A percentile compares a stretch with the other conserved stretches of the same genome.
Evolutionary conservation across 169 alveolate species (phyloP).

Genomic region (Theileria annulata): DNA sequence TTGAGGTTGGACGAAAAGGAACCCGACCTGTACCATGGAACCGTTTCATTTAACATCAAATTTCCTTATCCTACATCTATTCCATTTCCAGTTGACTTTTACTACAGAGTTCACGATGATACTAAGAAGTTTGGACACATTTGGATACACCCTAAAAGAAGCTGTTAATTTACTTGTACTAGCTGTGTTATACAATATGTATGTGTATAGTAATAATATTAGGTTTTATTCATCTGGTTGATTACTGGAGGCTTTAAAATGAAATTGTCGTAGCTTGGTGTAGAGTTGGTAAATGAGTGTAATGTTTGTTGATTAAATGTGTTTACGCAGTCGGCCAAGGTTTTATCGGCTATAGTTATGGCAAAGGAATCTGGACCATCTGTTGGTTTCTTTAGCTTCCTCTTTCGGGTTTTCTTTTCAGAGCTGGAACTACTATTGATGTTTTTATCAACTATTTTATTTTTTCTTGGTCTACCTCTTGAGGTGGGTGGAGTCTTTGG

Average conservation of each 20-base stretch:
- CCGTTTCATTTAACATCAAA: not conserved
- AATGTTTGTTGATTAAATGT: slow-evolving; percentile 3
- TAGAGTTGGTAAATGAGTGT: slow-evolving; percentile 1
- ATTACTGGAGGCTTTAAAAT: slow-evolving; percentile 6
- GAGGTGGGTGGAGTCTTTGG: not conserved
- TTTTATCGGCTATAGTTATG: not conserved
- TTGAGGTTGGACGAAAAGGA: not conserved
- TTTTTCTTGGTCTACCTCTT: not conserved
- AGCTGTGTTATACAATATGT: not conserved
- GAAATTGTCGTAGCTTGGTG: slow-evolving; percentile 12
- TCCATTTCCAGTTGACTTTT: slow-evolving; percentile 5
- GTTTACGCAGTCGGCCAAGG: slow-evolving; percentile 17
- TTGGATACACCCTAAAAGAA: slow-evolving; percentile 14
- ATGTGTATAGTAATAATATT: not conserved
- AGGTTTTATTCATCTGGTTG: not conserved
- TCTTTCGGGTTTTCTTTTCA: not conserved
- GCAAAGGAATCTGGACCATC: not conserved
- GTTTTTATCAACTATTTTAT: not conserved
- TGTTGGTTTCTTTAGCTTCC: slow-evolving; percentile 7
- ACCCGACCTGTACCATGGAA: not conserved
- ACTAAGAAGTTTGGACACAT: slow-evolving; percentile 5
- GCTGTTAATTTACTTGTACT: not conserved
- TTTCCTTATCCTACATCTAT: slow-evolving; percentile 12
- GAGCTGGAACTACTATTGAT: not conserved
- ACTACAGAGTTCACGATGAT: not conserved